Percentiles rank a stretch among this genome's conserved stretches.
phyloP scores from a whole-genome alignment of 352 stramenopile genomes.

The Globisporangium middletonii region DNA sequence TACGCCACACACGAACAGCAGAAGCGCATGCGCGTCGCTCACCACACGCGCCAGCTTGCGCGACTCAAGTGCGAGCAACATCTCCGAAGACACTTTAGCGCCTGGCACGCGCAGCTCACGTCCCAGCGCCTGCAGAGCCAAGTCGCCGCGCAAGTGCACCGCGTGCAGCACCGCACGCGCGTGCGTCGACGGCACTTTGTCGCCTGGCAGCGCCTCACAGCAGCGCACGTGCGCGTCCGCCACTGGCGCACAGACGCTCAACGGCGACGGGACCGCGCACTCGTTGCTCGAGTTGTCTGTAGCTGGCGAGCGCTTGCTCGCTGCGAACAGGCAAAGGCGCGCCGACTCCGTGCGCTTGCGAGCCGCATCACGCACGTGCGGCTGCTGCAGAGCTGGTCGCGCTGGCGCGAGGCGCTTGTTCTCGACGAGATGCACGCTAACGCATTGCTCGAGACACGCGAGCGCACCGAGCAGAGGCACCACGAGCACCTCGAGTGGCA shows the following conservation, averaged over 20 bases:
- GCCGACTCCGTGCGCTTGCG: slow-evolving; percentile 16
- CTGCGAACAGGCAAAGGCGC: slow-evolving; percentile 11
- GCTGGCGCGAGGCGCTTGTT: slow-evolving; percentile 5
- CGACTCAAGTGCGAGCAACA: slow-evolving; percentile 10
- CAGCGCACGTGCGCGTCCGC: neutral
- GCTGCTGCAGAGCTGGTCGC: slow-evolving; percentile 21
- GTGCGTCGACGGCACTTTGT: slow-evolving; percentile 12
- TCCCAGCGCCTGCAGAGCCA: slow-evolving; percentile 7
- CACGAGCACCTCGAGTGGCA: slow-evolving; percentile 2
- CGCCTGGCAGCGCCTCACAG: slow-evolving; percentile 13
- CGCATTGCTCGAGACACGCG: neutral
- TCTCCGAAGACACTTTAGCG: slow-evolving; percentile 13
- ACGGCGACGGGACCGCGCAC: no score
- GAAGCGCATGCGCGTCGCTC: slow-evolving; percentile 13
- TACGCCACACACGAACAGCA: slow-evolving; percentile 19
- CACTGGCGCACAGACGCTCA: neutral
- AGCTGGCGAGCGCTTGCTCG: slow-evolving; percentile 6
- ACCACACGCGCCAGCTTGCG: slow-evolving; percentile 10
- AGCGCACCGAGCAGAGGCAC: neutral
- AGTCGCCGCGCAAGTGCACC: slow-evolving; percentile 20
- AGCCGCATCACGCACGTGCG: slow-evolving; percentile 7
- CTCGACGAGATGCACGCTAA: neutral
- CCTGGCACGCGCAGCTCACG: slow-evolving; percentile 15
- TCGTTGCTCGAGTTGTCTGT: slow-evolving; percentile 3
- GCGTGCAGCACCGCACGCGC: slow-evolving; percentile 6